phyloP scores from a whole-genome alignment of 2,329 filamentous ascomycete species.

The Cryoendolithus antarcticus region DNA sequence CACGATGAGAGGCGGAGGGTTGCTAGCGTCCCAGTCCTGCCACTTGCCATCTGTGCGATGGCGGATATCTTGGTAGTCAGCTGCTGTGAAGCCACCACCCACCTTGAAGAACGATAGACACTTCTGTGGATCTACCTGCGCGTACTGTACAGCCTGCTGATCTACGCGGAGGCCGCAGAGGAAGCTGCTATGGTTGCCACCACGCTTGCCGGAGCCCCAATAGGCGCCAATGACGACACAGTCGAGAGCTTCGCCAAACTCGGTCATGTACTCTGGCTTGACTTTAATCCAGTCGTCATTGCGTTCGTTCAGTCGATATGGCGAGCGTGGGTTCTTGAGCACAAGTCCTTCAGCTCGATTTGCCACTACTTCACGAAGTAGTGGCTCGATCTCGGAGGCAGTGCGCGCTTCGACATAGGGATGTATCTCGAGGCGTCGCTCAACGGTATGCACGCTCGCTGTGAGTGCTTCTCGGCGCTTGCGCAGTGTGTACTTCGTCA shows the following conservation, averaged over 20 bases:
- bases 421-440: conserved; percentile 74
- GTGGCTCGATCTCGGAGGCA: conserved; percentile 62
- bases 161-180: conserved; percentile 80
- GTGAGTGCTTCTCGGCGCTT: conserved; percentile 68
- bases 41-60: conserved; percentile 87
- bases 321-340: conserved; percentile 80
- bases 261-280: conserved; percentile 96
- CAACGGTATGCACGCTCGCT: conserved; percentile 54
- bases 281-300: conserved; percentile 98
- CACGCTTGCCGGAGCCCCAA: conserved; percentile 75
- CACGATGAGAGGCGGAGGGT: conserved; percentile 66
- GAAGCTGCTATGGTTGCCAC: conserved; percentile 73
- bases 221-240: conserved; percentile 84
- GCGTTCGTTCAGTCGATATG: conserved; percentile 76
- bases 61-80: conserved; percentile 72
- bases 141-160: conserved; percentile 35
- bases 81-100: conserved; percentile 76
- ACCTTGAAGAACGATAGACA: conserved; percentile 96
- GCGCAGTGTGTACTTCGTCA: conserved; percentile 72
- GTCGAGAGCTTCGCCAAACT: conserved; percentile 87
- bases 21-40: conserved; percentile 68
- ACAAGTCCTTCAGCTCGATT: conserved; percentile 84
- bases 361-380: conserved; percentile 70
- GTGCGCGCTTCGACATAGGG: conserved; percentile 53
- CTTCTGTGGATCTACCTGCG: conserved; percentile 54